Conservation (phyloP, 1,139 yeast species). For the Yamadazyma buinensis region DNA sequence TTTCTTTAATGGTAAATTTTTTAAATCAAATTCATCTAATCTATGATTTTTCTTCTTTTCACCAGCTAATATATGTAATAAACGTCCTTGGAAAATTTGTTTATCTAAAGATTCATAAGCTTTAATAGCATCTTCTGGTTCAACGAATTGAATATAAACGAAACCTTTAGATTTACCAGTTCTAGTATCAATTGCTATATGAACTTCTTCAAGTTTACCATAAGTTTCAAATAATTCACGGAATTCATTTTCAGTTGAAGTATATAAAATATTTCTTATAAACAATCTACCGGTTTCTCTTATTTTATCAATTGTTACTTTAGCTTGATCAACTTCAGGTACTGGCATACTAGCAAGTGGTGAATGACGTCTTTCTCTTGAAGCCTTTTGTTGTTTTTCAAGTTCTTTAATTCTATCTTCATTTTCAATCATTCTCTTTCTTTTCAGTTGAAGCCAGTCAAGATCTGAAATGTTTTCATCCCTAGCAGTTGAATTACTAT, state of each 20-base stretch:
- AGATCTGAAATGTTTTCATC: constrained; percentile 67
- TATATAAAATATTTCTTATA: constrained; percentile 78
- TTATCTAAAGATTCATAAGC: constrained; percentile 79
- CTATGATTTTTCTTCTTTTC: constrained; percentile 74
- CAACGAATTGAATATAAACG: constrained; percentile 73
- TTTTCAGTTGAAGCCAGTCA: constrained; percentile 82
- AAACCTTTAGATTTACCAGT: constrained; percentile 92
- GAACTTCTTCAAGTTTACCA: constrained; percentile 75
- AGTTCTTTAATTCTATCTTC: constrained; percentile 22
- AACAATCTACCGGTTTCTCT: constrained; percentile 77
- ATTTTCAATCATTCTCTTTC: constrained; percentile 66
- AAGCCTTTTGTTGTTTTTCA: constrained; percentile 11
- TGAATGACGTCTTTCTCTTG: constrained; percentile 4
- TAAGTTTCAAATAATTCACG: constrained; percentile 49
- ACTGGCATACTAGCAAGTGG: constrained; percentile 6
- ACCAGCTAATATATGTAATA: constrained; percentile 85
- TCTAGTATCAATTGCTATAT: constrained; percentile 85
- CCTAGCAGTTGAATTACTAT: constrained; percentile 31
- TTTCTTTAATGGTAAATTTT: constrained; percentile 86
- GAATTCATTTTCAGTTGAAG: constrained; percentile 79
- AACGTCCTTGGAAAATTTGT: constrained; percentile 89
- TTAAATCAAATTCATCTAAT: constrained; percentile 84
- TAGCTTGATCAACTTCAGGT: constrained; percentile 25
- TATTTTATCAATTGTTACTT: constrained; percentile 52
- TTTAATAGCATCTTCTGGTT: constrained; percentile 65